Conservation (phyloP, 257 asterid species). For the Coffea canephora region DNA sequence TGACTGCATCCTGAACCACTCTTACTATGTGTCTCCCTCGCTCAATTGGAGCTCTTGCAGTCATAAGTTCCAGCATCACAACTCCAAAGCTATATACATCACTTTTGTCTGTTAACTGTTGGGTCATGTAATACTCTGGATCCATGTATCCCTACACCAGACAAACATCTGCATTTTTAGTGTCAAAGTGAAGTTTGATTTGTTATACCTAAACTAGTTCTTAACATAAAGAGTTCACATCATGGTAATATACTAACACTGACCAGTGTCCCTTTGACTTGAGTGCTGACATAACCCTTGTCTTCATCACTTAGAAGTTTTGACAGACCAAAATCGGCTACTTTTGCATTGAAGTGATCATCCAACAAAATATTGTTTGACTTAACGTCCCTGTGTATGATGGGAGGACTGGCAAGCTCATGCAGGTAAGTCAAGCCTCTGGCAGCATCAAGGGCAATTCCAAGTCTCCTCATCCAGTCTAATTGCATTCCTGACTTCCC, state of each 20-base stretch:
- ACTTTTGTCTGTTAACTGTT: conserved; percentile 85
- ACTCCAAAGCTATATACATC: conserved; percentile 91
- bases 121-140: conserved; percentile 96
- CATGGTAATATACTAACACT: conserved; percentile 15
- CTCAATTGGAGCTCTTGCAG: conserved; percentile 70
- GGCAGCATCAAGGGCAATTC: conserved; percentile 74
- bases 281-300: conserved; percentile 77
- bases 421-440: conserved; percentile 79
- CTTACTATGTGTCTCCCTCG: conserved; percentile 75
- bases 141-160: conserved; percentile 74
- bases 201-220: no score
- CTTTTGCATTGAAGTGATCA: conserved; percentile 62
- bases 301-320: conserved; percentile 75
- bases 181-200: not conserved
- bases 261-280: conserved; percentile 95
- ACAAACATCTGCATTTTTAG: not conserved
- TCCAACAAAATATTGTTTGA: conserved; percentile 80
- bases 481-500: conserved; percentile 51
- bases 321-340: conserved; percentile 90
- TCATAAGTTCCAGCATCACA: conserved; percentile 65
- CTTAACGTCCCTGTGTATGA: conserved; percentile 82
- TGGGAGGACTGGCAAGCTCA: conserved; percentile 90
- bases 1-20: conserved; percentile 50
- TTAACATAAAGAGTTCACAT: not conserved
- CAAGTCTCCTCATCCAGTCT: conserved; percentile 68